phyloP scores from a whole-genome alignment of 495 filamentous ascomycete species.

The Pyronema omphalodes region DNA sequence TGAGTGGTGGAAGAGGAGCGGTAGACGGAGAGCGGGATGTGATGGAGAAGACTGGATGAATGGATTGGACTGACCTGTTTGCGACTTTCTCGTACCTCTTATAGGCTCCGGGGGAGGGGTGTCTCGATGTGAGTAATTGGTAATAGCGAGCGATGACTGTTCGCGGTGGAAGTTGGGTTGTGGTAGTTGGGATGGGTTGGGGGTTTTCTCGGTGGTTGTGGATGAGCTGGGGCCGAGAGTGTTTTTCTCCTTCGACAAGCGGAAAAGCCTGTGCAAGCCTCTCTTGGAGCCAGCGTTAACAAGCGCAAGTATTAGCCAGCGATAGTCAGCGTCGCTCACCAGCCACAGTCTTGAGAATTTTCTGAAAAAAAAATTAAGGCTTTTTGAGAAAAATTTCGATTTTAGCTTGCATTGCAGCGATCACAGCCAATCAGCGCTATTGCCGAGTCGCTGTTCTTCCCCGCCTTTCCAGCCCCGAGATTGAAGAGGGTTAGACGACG shows the following conservation, averaged over 20 bases:
- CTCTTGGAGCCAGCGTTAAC: background rate
- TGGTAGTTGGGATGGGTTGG: background rate
- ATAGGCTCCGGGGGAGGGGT: background rate
- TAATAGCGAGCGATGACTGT: background rate
- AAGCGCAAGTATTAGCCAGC: background rate
- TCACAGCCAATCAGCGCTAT: background rate
- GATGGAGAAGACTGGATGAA: background rate
- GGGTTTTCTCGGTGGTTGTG: background rate
- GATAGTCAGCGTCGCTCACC: background rate
- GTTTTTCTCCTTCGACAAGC: background rate
- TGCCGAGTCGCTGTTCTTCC: slow-evolving; percentile 2
- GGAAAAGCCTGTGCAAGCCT: too few relatives aligned
- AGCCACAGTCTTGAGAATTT: background rate
- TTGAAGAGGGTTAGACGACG: background rate
- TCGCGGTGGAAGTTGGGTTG: background rate
- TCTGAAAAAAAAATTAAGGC: background rate
- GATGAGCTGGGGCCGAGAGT: background rate
- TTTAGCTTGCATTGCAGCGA: background rate
- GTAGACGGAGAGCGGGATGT: background rate
- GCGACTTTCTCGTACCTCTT: background rate
- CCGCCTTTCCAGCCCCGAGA: background rate
- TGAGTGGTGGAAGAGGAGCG: background rate
- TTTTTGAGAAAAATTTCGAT: background rate
- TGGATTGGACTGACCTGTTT: background rate
- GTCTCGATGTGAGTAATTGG: background rate